These are phyloP conservation scores for Rhodotorula paludigena DNA, from an alignment of 768 basidiomycete species.

Conservation along the genomic window DNA sequence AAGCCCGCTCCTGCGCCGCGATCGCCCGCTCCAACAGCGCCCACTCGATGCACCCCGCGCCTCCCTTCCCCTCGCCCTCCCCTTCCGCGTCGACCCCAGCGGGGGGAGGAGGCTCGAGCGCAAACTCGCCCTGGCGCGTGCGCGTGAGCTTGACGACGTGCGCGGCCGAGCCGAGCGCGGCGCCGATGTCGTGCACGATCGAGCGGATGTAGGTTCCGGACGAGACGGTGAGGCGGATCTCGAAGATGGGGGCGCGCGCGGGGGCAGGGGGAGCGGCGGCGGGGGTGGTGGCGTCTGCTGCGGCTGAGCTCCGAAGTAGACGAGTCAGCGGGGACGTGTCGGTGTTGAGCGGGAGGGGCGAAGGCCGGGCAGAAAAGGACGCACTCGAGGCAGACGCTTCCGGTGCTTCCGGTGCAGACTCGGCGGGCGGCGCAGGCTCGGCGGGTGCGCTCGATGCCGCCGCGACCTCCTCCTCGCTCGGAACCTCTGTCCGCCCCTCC, in stretches of 20 bases:
- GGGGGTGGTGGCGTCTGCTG: too few relatives aligned
- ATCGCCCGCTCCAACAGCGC: slow-evolving; percentile 63
- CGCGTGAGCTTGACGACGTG: slow-evolving; percentile 88
- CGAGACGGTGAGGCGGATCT: slow-evolving; percentile 85
- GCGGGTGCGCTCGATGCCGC: too few relatives aligned
- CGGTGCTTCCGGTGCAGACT: neutral
- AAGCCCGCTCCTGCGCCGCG: slow-evolving; percentile 53
- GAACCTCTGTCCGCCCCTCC: slow-evolving; percentile 17
- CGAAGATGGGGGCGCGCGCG: slow-evolving; percentile 65
- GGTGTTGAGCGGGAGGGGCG: neutral
- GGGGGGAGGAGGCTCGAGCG: slow-evolving; percentile 40
- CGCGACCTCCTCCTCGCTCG: slow-evolving; percentile 13
- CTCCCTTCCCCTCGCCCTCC: slow-evolving; percentile 29
- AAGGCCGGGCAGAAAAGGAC: too few relatives aligned
- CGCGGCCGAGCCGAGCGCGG: slow-evolving; percentile 75
- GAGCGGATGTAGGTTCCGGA: slow-evolving; percentile 96
- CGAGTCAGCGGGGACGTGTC: neutral
- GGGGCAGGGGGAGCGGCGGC: too few relatives aligned
- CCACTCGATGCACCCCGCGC: slow-evolving; percentile 63
- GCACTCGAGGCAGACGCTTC: neutral
- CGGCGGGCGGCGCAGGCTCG: neutral
- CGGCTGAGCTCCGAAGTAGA: too few relatives aligned
- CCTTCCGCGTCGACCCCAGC: neutral
- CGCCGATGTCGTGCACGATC: slow-evolving; percentile 87
- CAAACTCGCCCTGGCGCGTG: slow-evolving; percentile 78